A percentile compares a stretch with the other conserved stretches of the same genome.
phyloP scores from a whole-genome alignment of 1,284 basidiomycete species.

The Malassezia japonica region DNA sequence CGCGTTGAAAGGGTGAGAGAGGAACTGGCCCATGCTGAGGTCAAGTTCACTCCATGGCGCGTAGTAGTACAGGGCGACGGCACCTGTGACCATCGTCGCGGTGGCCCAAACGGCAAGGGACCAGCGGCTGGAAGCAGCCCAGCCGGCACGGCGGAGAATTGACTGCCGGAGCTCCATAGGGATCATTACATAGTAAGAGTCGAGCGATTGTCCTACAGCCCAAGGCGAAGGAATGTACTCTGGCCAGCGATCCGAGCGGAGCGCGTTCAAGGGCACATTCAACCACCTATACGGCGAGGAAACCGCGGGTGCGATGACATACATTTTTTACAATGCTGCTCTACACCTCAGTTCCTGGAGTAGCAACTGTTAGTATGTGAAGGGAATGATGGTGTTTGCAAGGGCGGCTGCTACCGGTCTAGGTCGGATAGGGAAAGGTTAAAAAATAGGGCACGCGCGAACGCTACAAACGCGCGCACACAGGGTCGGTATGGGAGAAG shows the following conservation, averaged over 20 bases:
- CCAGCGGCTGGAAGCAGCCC: slow-evolving; percentile 3
- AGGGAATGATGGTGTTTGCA: no score
- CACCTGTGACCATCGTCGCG: slow-evolving; percentile 14
- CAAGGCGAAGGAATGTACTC: neutral
- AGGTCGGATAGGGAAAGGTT: no score
- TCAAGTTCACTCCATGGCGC: slow-evolving; percentile 4
- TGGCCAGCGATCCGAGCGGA: slow-evolving; percentile 9
- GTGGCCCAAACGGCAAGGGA: slow-evolving; percentile 8
- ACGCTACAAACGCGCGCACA: no score
- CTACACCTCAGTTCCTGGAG: no score
- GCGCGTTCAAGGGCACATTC: slow-evolving; percentile 2
- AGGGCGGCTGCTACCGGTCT: no score
- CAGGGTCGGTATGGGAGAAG: no score
- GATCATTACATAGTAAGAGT: slow-evolving; percentile 14
- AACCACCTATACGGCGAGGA: slow-evolving; percentile 13
- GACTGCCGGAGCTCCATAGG: slow-evolving; percentile 7
- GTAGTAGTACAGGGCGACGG: slow-evolving; percentile 12
- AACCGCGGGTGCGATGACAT: slow-evolving; percentile 5
- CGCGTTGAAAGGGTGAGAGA: neutral
- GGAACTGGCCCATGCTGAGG: neutral
- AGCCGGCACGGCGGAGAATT: neutral
- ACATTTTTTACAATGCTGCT: no score
- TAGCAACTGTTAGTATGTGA: no score
- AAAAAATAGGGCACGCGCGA: no score
- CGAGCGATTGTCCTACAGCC: neutral